Evolutionary conservation across 1,284 basidiomycete genomes (phyloP).

Genomic region (Ganoderma resinaceum): DNA sequence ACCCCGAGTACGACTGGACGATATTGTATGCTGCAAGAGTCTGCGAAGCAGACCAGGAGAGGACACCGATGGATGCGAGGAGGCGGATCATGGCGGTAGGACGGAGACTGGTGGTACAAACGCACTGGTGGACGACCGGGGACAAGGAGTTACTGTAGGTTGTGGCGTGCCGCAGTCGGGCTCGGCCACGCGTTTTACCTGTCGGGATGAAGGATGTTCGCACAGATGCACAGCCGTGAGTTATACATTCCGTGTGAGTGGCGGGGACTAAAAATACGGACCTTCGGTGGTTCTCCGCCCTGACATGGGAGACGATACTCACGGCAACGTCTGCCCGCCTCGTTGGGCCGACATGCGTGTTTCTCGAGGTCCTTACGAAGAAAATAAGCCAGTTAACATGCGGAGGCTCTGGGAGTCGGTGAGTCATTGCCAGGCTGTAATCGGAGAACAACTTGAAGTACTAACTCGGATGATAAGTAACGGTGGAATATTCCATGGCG

Average conservation of each 20-base stretch:
- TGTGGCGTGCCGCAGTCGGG: neutral
- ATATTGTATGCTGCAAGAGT: constrained; percentile 43
- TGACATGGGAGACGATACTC: neutral
- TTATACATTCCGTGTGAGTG: neutral
- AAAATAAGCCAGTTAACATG: neutral
- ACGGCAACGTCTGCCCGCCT: neutral
- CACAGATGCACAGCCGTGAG: neutral
- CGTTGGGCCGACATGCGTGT: neutral
- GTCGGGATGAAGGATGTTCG: neutral
- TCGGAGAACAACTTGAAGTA: too few relatives aligned
- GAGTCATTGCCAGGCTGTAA: neutral
- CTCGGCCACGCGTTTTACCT: neutral
- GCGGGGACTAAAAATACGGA: neutral
- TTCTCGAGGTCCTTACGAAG: neutral
- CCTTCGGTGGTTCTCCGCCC: neutral
- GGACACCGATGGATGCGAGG: neutral
- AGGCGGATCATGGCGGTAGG: neutral
- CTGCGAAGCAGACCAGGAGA: neutral
- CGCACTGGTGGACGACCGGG: neutral
- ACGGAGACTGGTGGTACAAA: neutral
- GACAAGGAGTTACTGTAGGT: neutral
- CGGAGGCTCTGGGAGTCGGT: neutral
- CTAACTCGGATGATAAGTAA: neutral
- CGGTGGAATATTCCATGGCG: neutral
- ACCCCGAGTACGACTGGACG: constrained; percentile 55